Evolutionary conservation across 169 alveolate genomes (phyloP).

Genomic region (Eimeria tenella): DNA sequence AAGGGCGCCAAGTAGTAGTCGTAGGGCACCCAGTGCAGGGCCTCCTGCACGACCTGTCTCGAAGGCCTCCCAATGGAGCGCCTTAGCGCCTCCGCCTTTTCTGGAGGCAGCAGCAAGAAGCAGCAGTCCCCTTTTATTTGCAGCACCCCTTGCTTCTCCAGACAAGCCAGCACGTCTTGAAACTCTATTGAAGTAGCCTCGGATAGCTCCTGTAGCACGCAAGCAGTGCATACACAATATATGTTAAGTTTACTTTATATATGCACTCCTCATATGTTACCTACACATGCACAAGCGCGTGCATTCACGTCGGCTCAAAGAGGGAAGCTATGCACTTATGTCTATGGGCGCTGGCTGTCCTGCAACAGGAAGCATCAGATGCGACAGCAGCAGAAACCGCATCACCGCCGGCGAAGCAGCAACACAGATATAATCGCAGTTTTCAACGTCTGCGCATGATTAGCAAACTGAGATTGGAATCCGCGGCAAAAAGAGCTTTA

Average conservation of each 20-base stretch:
- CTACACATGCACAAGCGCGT: not conserved
- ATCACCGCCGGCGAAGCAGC: not conserved
- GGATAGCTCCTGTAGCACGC: constrained; percentile 82
- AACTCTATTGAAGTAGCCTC: constrained; percentile 92
- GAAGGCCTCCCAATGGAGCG: constrained; percentile 87
- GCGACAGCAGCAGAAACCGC: not conserved
- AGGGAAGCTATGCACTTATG: not conserved
- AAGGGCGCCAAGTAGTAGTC: constrained; percentile 89
- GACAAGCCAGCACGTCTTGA: constrained; percentile 90
- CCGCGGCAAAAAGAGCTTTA: not conserved
- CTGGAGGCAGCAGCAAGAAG: constrained; percentile 88
- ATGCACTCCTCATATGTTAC: not conserved
- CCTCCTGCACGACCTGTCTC: constrained; percentile 85
- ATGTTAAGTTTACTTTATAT: not conserved
- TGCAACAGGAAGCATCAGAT: not conserved
- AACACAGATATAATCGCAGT: not conserved
- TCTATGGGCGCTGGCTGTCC: not conserved
- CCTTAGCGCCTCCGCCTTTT: constrained; percentile 86
- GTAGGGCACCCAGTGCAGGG: constrained; percentile 93
- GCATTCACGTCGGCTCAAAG: not conserved
- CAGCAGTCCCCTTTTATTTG: constrained; percentile 88
- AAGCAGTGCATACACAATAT: not conserved
- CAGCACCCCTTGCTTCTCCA: constrained; percentile 91
- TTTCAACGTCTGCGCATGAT: too few relatives aligned
- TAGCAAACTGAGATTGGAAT: not conserved